Base-by-base conservation (phyloP, 805 yeast genomes). In the Zygotorulaspora florentina region DNA sequence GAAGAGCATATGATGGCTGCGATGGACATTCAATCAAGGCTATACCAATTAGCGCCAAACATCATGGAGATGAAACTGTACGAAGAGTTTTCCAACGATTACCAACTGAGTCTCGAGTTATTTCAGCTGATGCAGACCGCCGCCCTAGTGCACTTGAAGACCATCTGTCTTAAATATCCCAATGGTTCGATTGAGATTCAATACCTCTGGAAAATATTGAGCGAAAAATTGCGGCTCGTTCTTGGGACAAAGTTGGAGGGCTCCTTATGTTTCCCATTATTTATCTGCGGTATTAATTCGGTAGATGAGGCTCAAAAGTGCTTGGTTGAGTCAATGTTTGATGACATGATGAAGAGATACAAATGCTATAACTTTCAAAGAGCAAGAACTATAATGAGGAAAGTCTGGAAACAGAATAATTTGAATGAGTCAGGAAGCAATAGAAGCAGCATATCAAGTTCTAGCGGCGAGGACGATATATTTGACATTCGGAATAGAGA, bases 271-370 rank as follows among this genome's bases (percentile, higher is more conserved):
- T 86, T 87, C 63, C 95, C 95, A 0, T 63, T 85, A 51, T 87
- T 87, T 59, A 78, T 87, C 16, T 84, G 88, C 1, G 95, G 91
- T 1, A 75, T 86, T 57, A 81, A 81, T 59, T 76, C 85, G 52
- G 74, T 77, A 4, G 72, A 76, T 0, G 59, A 58, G n/a, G 66
- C 55, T n/a, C 83, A 79, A 51, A 71, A 87, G 16, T 59, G 61
- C n/a, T 59, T 65, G 37, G 80, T 85, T 75, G 63, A 69, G 30
- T 57, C 54, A 12, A 68, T 84, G 47, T 76, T 84, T 49, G 77
- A 76, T 16, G 76, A 70, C 27, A 76, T 80, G 55, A 77, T 81
- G 47, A 67, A 73, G 26, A 65, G 85, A n/a, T 85, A 85, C 57
- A 77, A 79, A 40, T 85, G 87, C 49, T 78, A 84, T 64, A 87